Conservation (phyloP, 2,329 filamentous ascomycete species). For the Colletotrichum navitas region DNA sequence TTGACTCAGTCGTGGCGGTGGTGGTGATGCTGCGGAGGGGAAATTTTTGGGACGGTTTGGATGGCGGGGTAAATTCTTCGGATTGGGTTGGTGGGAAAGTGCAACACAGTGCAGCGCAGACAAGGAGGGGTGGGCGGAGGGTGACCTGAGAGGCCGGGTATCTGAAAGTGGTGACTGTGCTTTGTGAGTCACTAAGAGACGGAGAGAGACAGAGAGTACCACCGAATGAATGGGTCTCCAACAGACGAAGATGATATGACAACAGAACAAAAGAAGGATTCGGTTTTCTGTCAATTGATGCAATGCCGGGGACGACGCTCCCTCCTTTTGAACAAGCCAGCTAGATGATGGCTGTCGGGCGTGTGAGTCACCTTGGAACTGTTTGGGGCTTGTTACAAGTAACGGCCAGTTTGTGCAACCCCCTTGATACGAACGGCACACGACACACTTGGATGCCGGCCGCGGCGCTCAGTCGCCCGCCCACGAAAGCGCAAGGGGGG, state of each 20-base stretch:
- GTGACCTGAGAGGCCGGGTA: constrained; percentile 21
- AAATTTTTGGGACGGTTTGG: constrained; percentile 40
- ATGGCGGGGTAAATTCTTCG: constrained; percentile 43
- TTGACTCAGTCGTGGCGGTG: constrained; percentile 23
- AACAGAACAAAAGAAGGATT: background rate
- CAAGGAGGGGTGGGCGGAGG: constrained; percentile 2
- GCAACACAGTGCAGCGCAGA: background rate
- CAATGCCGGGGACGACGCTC: background rate
- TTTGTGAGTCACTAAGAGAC: constrained; percentile 30
- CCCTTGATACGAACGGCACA: constrained; percentile 4
- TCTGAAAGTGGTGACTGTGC: constrained; percentile 20
- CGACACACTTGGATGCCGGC: background rate
- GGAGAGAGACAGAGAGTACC: background rate
- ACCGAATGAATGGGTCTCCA: background rate
- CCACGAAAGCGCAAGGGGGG: background rate
- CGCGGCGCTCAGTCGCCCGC: background rate
- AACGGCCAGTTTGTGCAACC: background rate
- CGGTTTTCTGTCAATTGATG: background rate
- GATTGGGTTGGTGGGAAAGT: constrained; percentile 37
- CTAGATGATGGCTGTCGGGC: background rate
- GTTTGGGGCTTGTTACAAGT: constrained; percentile 21
- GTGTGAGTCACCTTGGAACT: constrained; percentile 19
- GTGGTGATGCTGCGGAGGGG: constrained; percentile 8
- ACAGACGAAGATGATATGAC: background rate
- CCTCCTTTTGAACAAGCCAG: background rate